Conservation (phyloP, 148 eudicot species). For the Hydrangea macrophylla region DNA sequence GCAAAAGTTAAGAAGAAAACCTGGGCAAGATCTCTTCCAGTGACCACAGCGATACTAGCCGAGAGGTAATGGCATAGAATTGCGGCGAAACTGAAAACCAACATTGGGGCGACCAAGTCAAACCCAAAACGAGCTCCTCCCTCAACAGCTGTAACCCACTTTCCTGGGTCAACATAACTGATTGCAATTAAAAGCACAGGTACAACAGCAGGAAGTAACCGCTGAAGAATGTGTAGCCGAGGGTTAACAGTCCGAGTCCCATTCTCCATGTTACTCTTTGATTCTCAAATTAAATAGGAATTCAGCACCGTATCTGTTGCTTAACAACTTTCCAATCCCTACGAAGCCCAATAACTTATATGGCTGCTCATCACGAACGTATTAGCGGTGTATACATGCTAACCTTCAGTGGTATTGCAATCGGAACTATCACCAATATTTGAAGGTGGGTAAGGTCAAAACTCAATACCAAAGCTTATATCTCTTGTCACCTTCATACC, state of each 20-base stretch:
- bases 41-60: slow-evolving; percentile 58
- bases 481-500: neutral
- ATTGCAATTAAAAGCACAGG: slow-evolving; percentile 66
- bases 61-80: slow-evolving; percentile 77
- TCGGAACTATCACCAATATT: no score
- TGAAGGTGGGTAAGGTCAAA: neutral
- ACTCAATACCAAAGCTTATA: neutral
- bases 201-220: slow-evolving; percentile 49
- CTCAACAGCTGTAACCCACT: slow-evolving; percentile 80
- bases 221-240: slow-evolving; percentile 27
- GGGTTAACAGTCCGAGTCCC: slow-evolving; percentile 19
- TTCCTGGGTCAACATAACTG: slow-evolving; percentile 87
- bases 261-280: slow-evolving; percentile 37
- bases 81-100: slow-evolving; percentile 61
- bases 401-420: neutral
- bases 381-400: neutral
- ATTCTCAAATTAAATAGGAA: slow-evolving; percentile 4
- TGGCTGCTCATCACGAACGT: neutral
- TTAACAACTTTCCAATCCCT: neutral
- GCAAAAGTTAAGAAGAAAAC: no score
- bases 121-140: slow-evolving; percentile 85
- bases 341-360: neutral
- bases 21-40: slow-evolving; percentile 82
- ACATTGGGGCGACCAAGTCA: slow-evolving; percentile 49
- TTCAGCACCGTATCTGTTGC: neutral